A percentile compares a stretch with the other conserved stretches of the same genome.
Conservation (phyloP, 768 basidiomycete genomes). For the Russula emetica region DNA sequence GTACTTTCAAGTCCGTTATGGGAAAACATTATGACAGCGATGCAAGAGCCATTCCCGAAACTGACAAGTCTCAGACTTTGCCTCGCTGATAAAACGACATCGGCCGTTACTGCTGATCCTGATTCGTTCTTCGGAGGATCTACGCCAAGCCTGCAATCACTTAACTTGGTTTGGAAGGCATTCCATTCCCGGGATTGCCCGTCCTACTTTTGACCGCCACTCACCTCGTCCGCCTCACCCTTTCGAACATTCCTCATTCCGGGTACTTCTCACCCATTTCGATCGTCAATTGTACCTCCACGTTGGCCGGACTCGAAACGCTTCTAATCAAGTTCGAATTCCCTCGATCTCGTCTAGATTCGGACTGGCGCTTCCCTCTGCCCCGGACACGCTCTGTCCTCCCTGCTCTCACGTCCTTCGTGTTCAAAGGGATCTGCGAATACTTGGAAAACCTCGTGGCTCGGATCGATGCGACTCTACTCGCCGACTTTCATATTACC, state of each 20-base stretch:
- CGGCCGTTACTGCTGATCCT: neutral
- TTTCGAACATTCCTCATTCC: neutral
- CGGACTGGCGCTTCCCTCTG: neutral
- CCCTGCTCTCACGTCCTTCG: neutral
- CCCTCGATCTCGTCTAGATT: neutral
- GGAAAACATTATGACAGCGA: neutral
- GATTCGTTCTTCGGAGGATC: neutral
- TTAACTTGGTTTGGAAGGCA: neutral
- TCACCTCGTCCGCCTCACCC: neutral
- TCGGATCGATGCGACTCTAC: neutral
- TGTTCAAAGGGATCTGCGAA: neutral
- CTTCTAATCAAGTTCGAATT: neutral
- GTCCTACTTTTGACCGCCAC: neutral
- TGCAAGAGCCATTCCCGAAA: neutral
- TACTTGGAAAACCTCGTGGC: slow-evolving; percentile 3
- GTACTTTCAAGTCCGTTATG: neutral
- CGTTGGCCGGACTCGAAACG: neutral
- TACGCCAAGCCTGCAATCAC: neutral
- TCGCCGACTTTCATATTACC: neutral
- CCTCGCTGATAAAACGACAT: too few species aligned
- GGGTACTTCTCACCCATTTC: neutral
- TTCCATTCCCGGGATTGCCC: neutral
- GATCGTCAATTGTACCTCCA: neutral
- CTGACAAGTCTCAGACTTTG: neutral
- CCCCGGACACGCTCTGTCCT: neutral